A percentile compares a stretch with the other conserved stretches of the same genome.
Evolutionary conservation across 495 filamentous ascomycete genomes (phyloP).

Genomic region (Tetracladium setigerum): DNA sequence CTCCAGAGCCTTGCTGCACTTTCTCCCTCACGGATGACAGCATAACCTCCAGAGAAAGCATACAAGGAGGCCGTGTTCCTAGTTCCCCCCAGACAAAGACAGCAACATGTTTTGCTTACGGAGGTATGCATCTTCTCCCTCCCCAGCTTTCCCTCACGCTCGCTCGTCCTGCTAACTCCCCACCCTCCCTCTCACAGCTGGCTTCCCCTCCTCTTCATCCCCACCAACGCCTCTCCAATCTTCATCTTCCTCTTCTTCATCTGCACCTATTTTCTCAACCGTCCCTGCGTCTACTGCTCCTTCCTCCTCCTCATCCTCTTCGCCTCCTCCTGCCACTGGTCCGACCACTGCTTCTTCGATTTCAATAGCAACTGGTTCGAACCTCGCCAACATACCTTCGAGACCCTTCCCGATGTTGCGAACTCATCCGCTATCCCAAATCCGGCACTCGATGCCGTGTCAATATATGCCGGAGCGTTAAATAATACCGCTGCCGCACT

Average conservation of each 20-base stretch:
- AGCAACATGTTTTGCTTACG: slow-evolving; percentile 72
- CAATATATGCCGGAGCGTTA: slow-evolving; percentile 37
- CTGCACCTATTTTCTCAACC: slow-evolving; percentile 82
- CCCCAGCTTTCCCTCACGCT: background rate
- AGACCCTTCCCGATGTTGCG: slow-evolving; percentile 3
- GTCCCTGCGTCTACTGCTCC: slow-evolving; percentile 88
- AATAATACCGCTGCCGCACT: slow-evolving; percentile 63
- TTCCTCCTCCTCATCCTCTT: slow-evolving; percentile 83
- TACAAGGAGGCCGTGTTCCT: slow-evolving; percentile 3
- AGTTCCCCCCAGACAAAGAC: background rate
- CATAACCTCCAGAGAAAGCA: slow-evolving; percentile 5
- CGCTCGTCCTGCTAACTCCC: background rate
- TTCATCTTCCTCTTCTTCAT: slow-evolving; percentile 89
- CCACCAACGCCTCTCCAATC: slow-evolving; percentile 70
- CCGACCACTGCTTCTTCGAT: slow-evolving; percentile 83
- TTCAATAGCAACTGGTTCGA: slow-evolving; percentile 78
- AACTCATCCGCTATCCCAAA: slow-evolving; percentile 14
- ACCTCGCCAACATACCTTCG: slow-evolving; percentile 29
- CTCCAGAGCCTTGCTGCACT: background rate
- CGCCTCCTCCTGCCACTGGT: slow-evolving; percentile 85
- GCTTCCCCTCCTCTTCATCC: slow-evolving; percentile 67
- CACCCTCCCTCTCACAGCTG: slow-evolving; percentile 47
- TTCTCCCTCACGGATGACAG: slow-evolving; percentile 4
- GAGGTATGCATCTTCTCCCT: slow-evolving; percentile 44
- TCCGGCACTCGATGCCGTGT: slow-evolving; percentile 14